Base-by-base conservation (phyloP, 495 filamentous ascomycete species). In the Glarea lozoyensis region DNA sequence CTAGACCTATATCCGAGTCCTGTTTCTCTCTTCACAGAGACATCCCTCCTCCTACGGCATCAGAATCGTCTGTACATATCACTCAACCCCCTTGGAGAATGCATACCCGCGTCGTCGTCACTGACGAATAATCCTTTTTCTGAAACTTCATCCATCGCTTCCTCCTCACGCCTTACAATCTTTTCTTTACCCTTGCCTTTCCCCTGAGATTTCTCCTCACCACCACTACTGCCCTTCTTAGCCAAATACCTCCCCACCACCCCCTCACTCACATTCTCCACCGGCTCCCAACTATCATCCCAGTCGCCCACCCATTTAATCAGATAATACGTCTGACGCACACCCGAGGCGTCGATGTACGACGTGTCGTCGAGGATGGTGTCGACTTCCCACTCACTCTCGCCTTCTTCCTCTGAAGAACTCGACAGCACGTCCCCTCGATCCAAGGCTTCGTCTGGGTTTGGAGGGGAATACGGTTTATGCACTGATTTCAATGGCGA, bases 241-340 rank as follows among this genome's bases (percentile, higher is more conserved):
- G 7, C 23, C 13, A 41, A n/a, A n/a, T 42, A 48, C 10, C 31
- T 36, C 12, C 16, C 4, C 4, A 50, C 37, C 17, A 29, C 40
- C n/a, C 12, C 46, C 2, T 4, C 5, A 9, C 47, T 37, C 19
- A 54, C 40, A 33, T 54, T 50, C 10, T 34, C 22, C 2, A 13
- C 43, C 12, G 51, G 51, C 20, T 54, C 51, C 51, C 51, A 54
- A 1, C 43, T 36, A 13, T 46, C 22, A 5, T 20, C 30, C 25
- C 37, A 50, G 16, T 54, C 39, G 1, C 47, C 51, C 7, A 39
- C 43, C 51, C 51, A 54, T 19, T 45, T 37, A 19, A 54, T 47
- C 0, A 50, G 29, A 23, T 54, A 54, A n/a, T 19, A 44, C 1
- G 24, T 11, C 1, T 23, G 22, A 2, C 3, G 6, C 29, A 25